phyloP scores from a whole-genome alignment of 805 yeast genomes.

The Ogataea methylovora region DNA sequence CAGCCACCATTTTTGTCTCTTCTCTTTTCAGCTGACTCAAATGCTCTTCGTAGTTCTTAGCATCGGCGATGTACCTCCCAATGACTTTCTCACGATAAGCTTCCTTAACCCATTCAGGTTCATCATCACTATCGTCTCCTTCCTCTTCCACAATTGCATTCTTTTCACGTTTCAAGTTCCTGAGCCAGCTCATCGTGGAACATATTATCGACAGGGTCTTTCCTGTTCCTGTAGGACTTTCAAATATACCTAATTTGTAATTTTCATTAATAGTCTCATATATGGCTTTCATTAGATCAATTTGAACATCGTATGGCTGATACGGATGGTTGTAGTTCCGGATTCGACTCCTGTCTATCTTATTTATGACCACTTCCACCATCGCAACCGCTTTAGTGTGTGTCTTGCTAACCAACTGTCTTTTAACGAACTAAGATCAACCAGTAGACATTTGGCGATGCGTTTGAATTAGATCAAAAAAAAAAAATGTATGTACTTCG shows the following conservation, averaged over 20 bases:
- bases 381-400: no score
- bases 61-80: conserved; percentile 18
- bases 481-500: no score
- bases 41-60: conserved; percentile 33
- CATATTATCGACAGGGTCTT: conserved; percentile 85
- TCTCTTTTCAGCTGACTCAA: conserved; percentile 27
- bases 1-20: conserved; percentile 16
- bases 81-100: conserved; percentile 27
- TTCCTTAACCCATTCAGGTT: conserved; percentile 33
- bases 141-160: conserved; percentile 21
- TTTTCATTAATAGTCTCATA: conserved; percentile 47
- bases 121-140: conserved; percentile 29
- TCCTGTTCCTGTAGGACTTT: conserved; percentile 94
- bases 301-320: conserved; percentile 72
- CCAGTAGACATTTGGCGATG: no score
- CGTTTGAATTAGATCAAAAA: no score
- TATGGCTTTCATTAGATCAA: conserved; percentile 68
- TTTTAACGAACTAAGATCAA: no score
- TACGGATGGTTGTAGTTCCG: conserved; percentile 64
- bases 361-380: conserved; percentile 16
- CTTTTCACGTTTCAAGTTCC: conserved; percentile 28
- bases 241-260: conserved; percentile 72
- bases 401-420: no score
- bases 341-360: not conserved
- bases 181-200: conserved; percentile 75